Evolutionary conservation across 495 filamentous ascomycete species (phyloP).

Genomic region (Penicillium manginii): DNA sequence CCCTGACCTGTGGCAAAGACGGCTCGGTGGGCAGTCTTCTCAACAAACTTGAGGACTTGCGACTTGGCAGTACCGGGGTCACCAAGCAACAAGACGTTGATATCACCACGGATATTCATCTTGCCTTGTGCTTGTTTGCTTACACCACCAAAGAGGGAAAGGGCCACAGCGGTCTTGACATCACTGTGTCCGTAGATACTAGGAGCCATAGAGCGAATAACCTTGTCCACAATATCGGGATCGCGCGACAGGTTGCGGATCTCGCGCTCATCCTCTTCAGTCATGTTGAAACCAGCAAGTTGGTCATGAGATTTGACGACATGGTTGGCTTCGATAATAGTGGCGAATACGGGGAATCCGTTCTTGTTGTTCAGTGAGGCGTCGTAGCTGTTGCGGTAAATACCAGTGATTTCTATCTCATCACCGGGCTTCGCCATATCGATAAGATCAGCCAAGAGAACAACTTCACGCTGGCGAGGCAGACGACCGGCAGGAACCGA

Average conservation of each 20-base stretch:
- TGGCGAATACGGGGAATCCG: conserved; percentile 98
- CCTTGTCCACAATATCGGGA: conserved; percentile 91
- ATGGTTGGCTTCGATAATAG: conserved; percentile 96
- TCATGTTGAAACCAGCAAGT: conserved; percentile 94
- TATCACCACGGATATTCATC: conserved; percentile 92
- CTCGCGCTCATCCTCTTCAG: conserved; percentile 90
- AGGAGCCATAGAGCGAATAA: conserved; percentile 91
- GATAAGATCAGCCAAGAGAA: conserved; percentile 96
- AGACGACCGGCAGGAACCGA: conserved; percentile 96
- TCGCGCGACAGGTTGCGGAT: conserved; percentile 88
- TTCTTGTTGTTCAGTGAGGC: conserved; percentile 98
- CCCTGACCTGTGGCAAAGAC: conserved; percentile 99
- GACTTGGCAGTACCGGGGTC: conserved; percentile 99
- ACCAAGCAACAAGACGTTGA: conserved; percentile 96
- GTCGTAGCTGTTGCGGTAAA: conserved; percentile 98
- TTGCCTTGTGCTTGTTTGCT: conserved; percentile 86
- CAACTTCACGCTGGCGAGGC: conserved; percentile 91
- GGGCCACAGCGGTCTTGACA: conserved; percentile 95
- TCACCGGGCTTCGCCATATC: conserved; percentile 97
- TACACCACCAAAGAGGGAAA: conserved; percentile 94
- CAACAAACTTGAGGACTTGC: conserved; percentile 95
- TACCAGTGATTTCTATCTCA: conserved; percentile 94
- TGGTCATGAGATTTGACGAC: conserved; percentile 97
- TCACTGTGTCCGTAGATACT: conserved; percentile 97
- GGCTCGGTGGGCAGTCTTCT: conserved; percentile 95